Evolutionary conservation across 805 yeast genomes (phyloP), one percentile per base, ranked within the genome.

Genomic region (Nakazawaea populi): DNA sequence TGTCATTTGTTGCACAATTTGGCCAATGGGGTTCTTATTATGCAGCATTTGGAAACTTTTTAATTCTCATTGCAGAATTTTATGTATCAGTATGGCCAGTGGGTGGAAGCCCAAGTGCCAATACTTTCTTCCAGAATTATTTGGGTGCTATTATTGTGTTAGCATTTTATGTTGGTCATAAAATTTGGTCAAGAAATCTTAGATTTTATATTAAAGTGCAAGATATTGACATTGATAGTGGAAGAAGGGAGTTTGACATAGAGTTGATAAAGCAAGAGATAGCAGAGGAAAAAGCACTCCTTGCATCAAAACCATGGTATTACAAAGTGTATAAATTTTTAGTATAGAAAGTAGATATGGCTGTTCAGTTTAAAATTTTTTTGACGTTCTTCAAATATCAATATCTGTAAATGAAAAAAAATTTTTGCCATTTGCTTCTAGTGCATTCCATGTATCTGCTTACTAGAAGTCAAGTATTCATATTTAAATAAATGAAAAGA

Each of bases 81-180:
- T 81, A 85, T 84, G 74, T 80, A 41, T 81, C 85, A 6, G 64
- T 80, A 47, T 79, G 72, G 60, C 85, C 87, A 47, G 61, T 81
- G 48, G 81, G 76, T 1, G 68, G 64, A 14, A 60, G 61, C 50
- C 72, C 70, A 2, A 64, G 68, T 52, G 71, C 70, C 49, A 58
- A 62, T 34, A 65, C 63, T 48, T 83, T 83, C 66, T 82, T 82
- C 72, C 68, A 73, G 65, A 67, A 71, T 48, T 82, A 80, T 61
- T 64, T 83, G 46, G 83, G 85, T 41, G 68, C 67, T 5, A 66
- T 65, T 28, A 73, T 76, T 38, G 65, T 75, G 39, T 6, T 67
- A 5, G 72, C 63, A 11, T 76, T 72, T 60, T 82, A 77, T 63
- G 18, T 79, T 34, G 73, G 70, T 24, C 83, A 78, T 66, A 82